A percentile compares a stretch with the other conserved stretches of the same genome.
These are phyloP conservation scores for Cucumis hystrix DNA, from an alignment of 306 rosid species.

Conservation along the genomic window DNA sequence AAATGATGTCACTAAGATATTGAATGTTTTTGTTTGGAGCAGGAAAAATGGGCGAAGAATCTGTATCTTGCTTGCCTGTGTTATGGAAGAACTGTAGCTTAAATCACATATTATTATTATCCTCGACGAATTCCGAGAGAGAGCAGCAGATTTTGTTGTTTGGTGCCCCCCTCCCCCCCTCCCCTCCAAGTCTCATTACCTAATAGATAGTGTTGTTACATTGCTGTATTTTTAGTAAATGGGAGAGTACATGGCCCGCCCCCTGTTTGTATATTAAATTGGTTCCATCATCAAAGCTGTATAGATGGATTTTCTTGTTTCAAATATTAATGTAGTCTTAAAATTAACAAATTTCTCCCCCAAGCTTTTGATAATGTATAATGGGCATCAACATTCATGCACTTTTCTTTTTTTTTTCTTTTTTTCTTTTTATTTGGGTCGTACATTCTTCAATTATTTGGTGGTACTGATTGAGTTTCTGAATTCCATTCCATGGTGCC, in stretches of 20 bases:
- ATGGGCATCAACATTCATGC: not conserved
- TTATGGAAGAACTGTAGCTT: constrained; percentile 84
- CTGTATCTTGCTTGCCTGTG: constrained; percentile 78
- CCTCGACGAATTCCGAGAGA: not conserved
- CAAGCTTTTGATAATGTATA: not conserved
- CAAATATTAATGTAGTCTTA: not conserved
- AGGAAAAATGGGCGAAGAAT: constrained; percentile 95
- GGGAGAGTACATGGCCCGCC: constrained; percentile 1
- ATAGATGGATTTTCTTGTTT: not conserved
- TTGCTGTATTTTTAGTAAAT: not conserved
- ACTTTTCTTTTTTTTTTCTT: too few relatives aligned
- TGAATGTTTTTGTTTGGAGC: constrained; percentile 7
- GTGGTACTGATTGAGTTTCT: not conserved
- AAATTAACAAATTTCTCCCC: not conserved
- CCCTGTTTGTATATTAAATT: constrained; percentile 6
- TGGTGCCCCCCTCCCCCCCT: not conserved
- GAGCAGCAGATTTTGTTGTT: constrained; percentile 7
- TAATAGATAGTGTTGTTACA: not conserved
- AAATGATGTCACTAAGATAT: not conserved
- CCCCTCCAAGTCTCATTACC: not conserved
- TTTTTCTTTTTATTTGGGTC: not conserved
- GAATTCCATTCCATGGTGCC: not conserved
- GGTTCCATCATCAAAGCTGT: constrained; percentile 2
- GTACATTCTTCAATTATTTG: not conserved
- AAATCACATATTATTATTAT: constrained; percentile 1